Conservation (phyloP, 1,284 basidiomycete genomes). For the Gomphus bonarii region DNA sequence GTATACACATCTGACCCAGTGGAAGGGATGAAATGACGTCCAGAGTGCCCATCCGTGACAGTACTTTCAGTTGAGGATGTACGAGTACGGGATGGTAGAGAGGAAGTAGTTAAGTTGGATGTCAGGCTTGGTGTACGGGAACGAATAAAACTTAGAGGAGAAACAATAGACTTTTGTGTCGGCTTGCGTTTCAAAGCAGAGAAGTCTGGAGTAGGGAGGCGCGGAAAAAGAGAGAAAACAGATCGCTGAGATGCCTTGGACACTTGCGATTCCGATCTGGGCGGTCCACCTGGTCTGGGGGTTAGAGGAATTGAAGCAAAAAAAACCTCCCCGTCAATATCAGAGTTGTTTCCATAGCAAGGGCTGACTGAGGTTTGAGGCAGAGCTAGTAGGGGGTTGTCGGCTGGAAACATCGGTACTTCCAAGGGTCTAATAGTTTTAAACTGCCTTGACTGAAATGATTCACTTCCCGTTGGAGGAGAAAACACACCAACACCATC, state of each 20-base stretch:
- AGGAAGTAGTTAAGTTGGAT: neutral
- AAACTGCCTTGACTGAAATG: neutral
- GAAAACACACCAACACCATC: neutral
- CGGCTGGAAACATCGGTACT: neutral
- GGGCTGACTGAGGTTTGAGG: neutral
- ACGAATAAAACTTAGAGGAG: neutral
- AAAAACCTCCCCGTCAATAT: neutral
- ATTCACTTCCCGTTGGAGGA: neutral
- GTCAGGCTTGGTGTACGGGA: neutral
- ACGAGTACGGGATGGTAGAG: neutral
- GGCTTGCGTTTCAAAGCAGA: neutral
- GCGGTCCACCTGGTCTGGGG: neutral
- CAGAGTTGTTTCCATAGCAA: too few species aligned
- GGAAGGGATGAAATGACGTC: neutral
- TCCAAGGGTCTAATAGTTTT: neutral
- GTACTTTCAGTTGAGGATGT: neutral
- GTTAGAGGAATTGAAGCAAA: neutral
- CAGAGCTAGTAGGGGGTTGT: neutral
- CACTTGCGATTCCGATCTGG: neutral
- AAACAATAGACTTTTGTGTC: neutral
- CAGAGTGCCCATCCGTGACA: neutral
- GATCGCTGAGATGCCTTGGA: conserved; percentile 1
- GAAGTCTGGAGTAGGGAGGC: neutral
- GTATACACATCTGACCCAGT: neutral
- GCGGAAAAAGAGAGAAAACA: neutral